phyloP scores from a whole-genome alignment of 2,329 filamentous ascomycete species.

The Diaporthe velutina region DNA sequence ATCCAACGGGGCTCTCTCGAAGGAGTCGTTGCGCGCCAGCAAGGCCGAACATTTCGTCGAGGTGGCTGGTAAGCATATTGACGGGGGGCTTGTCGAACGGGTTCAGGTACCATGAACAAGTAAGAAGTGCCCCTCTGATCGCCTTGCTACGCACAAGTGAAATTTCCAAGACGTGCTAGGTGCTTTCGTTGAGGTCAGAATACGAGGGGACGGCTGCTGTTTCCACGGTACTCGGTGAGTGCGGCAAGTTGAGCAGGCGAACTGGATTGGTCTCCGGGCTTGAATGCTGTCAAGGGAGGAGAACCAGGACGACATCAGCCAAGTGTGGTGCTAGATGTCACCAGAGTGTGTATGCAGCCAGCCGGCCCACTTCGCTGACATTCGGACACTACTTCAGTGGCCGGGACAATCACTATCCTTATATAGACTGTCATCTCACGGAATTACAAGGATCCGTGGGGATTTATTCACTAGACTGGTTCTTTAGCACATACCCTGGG shows the following conservation, averaged over 20 bases:
- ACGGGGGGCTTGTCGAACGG: not conserved
- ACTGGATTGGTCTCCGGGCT: not conserved
- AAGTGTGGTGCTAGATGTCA: not conserved
- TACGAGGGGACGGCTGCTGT: not conserved
- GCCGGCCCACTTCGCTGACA: not conserved
- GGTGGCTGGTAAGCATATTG: slow-evolving; percentile 33
- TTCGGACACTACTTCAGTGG: not conserved
- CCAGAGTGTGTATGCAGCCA: not conserved
- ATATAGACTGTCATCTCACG: not conserved
- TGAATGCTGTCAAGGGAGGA: not conserved
- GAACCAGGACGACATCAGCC: not conserved
- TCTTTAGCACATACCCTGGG: not conserved
- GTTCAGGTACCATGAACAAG: not conserved
- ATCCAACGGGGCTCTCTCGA: not conserved
- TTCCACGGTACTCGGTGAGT: not conserved
- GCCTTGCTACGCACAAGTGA: not conserved
- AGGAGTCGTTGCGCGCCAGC: slow-evolving; percentile 13
- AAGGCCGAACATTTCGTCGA: slow-evolving; percentile 23
- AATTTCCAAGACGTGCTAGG: not conserved
- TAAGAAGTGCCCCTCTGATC: not conserved
- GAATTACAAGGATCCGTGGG: not conserved
- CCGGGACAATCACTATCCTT: slow-evolving; percentile 3
- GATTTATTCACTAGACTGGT: not conserved
- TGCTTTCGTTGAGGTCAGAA: not conserved
- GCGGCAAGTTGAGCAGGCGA: not conserved